Evolutionary conservation across 169 alveolate genomes (phyloP).

Genomic region (Blepharisma undulans): DNA sequence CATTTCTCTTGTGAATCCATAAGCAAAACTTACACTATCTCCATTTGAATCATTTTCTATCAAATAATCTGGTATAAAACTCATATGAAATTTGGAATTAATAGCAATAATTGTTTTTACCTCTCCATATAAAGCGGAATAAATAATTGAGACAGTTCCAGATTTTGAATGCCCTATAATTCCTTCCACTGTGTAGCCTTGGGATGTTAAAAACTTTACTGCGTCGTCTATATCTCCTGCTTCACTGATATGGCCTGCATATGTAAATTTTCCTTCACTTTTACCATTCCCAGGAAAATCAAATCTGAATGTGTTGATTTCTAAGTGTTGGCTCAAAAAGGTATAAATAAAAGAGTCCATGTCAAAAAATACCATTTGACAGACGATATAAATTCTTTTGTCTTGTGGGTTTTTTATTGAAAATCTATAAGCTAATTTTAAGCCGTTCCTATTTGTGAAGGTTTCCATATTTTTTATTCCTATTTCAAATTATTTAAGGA

Average conservation of each 20-base stretch:
- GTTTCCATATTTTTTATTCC: no score
- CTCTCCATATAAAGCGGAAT: neutral
- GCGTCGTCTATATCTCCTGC: neutral
- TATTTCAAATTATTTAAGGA: no score
- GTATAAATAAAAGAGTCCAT: no score
- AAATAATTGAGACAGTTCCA: neutral
- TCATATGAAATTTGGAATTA: neutral
- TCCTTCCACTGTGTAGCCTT: neutral
- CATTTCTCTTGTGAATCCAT: neutral
- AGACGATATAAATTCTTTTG: no score
- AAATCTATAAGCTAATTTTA: no score
- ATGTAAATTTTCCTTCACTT: constrained; percentile 5
- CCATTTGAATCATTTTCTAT: neutral
- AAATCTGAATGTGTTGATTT: neutral
- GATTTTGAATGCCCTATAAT: constrained; percentile 35
- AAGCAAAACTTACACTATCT: neutral
- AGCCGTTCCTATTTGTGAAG: no score
- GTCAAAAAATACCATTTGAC: no score
- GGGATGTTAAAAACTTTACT: neutral
- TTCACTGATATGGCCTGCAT: neutral
- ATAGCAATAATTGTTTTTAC: neutral
- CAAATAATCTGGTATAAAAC: neutral
- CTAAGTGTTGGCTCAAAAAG: neutral
- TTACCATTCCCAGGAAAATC: constrained; percentile 34
- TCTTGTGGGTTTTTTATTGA: no score